Base-by-base conservation (phyloP, 257 asterid genomes). In the Gentiana straminea region DNA sequence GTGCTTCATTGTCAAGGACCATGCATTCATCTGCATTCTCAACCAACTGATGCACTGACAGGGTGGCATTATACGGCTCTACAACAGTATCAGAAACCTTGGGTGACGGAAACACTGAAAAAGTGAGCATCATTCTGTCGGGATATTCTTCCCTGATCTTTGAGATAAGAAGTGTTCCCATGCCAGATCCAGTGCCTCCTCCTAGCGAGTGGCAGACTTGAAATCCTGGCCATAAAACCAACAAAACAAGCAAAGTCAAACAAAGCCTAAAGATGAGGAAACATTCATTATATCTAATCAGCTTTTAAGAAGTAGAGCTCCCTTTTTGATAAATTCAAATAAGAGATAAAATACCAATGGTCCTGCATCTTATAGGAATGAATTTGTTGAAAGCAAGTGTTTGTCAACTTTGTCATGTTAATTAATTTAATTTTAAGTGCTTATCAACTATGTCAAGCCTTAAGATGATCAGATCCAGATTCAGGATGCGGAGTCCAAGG, bases 1-100 rank as follows among this genome's bases (percentile, higher is more conserved):
- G 88, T 35, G 95, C 95, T 75, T 86, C 95, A 54, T 86, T 86
- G 73, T 86, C 95, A 32, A 86, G 94, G 52, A 86, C 95, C 95
- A 86, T 86, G 80, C 95, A 86, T 65, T 86, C 95, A 60, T 86
- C 95, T 13, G 95, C 95, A 43, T 86, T 86, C 81, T 86, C 95
- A 49, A 86, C 95, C 75, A 86, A 54, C 67, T 86, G 95, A 69
- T 86, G 95, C 61, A 86, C 95, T 34, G 95, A 86, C 54, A 86
- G 94, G 33, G 95, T 86, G 32, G 95, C 95, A 13, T 86, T 86
- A 49, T 86, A 86, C 5, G 95, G 95, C 61, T 86, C 95, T 8
- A 86, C 95, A 3, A 86, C 95, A 41, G 95, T 86, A 76, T 84
- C 95, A 1, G 94, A 84, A 52, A 86, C 95, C 79, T 86, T 86